phyloP scores from a whole-genome alignment of 2,329 filamentous ascomycete genomes.

The Cladophialophora bantiana region DNA sequence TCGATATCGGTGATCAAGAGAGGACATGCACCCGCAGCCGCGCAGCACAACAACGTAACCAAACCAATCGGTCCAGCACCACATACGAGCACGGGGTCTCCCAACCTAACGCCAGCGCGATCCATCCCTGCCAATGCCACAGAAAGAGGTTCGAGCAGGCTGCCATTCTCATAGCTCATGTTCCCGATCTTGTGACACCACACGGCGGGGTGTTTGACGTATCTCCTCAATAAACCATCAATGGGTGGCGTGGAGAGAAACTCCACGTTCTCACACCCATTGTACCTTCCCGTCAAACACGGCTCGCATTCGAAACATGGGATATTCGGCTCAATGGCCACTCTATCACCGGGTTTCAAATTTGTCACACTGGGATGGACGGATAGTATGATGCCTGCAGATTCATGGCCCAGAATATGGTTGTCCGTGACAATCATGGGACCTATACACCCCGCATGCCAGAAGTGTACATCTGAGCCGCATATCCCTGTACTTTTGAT shows the following conservation, averaged over 20 bases:
- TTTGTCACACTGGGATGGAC: conserved; percentile 76
- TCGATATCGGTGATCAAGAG: conserved; percentile 96
- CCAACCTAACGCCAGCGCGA: conserved; percentile 78
- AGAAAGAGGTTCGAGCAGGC: conserved; percentile 86
- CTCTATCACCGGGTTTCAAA: conserved; percentile 84
- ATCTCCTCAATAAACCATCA: conserved; percentile 83
- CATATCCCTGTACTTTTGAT: conserved; percentile 96
- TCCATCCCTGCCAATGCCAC: conserved; percentile 90
- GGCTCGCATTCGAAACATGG: conserved; percentile 91
- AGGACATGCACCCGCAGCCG: conserved; percentile 86
- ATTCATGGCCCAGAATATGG: conserved; percentile 95
- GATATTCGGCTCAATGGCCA: conserved; percentile 92
- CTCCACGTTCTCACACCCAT: conserved; percentile 83
- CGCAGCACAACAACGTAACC: conserved; percentile 82
- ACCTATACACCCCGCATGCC: conserved; percentile 93
- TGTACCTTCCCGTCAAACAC: conserved; percentile 91
- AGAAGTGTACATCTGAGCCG: conserved; percentile 96
- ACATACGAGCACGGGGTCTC: conserved; percentile 87
- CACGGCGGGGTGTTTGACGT: conserved; percentile 90
- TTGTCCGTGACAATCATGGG: conserved; percentile 91
- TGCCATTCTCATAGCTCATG: conserved; percentile 91
- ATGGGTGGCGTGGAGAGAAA: conserved; percentile 94
- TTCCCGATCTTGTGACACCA: conserved; percentile 97
- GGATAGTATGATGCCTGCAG: conserved; percentile 78
- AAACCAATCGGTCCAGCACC: conserved; percentile 94